phyloP scores from a whole-genome alignment of 805 yeast genomes.

The Kluyveromyces nonfermentans region DNA sequence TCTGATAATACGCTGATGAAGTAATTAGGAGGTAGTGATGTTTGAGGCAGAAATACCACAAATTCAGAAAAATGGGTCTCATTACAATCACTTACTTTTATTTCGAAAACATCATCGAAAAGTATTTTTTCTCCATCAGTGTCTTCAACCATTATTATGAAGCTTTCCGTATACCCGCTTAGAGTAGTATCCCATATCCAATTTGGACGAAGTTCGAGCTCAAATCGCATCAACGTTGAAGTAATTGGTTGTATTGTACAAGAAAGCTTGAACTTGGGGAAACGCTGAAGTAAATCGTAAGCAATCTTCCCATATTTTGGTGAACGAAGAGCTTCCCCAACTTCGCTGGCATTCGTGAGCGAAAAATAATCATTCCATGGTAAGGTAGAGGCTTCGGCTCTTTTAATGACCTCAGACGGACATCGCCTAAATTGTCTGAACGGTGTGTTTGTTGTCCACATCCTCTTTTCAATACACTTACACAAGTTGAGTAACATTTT shows the following conservation, averaged over 20 bases:
- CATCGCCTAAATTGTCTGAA: constrained; percentile 72
- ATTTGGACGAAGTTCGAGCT: constrained; percentile 54
- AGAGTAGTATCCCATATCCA: constrained; percentile 68
- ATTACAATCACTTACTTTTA: constrained; percentile 41
- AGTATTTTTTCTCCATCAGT: constrained; percentile 70
- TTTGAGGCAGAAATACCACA: constrained; percentile 36
- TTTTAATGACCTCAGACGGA: constrained; percentile 59
- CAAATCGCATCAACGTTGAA: constrained; percentile 53
- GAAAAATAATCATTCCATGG: constrained; percentile 75
- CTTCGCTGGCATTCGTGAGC: constrained; percentile 57
- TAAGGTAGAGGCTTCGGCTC: constrained; percentile 68
- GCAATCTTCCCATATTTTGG: constrained; percentile 56
- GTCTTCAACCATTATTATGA: constrained; percentile 69
- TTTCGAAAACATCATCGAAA: constrained; percentile 44
- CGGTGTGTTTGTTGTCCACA: constrained; percentile 84
- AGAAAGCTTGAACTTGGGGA: constrained; percentile 57
- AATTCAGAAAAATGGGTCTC: constrained; percentile 54
- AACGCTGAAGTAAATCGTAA: constrained; percentile 51
- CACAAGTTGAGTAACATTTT: constrained; percentile 52
- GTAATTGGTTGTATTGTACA: constrained; percentile 73
- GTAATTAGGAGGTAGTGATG: constrained; percentile 53
- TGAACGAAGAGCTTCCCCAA: constrained; percentile 71
- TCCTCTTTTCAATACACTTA: constrained; percentile 68
- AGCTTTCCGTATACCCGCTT: constrained; percentile 60
- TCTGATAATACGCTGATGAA: constrained; percentile 70